Percentiles rank a stretch among this genome's conserved stretches.
Conservation (phyloP, 257 asterid species). For the Agastache rugosa region DNA sequence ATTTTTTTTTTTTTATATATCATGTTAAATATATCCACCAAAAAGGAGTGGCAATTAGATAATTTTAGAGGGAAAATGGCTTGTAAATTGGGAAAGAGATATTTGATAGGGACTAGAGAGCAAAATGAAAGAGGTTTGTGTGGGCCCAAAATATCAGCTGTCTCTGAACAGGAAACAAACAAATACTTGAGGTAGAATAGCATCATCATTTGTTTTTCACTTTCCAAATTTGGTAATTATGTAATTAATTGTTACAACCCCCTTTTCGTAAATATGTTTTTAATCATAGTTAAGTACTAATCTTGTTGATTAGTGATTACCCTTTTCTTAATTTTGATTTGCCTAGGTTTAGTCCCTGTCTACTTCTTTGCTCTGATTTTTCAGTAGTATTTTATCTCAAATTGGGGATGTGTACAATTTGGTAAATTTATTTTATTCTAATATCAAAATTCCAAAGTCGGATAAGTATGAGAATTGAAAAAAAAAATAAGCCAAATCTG, state of each 20-base stretch:
- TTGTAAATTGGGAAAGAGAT: constrained; percentile 42
- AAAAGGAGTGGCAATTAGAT: background rate
- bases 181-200: constrained; percentile 3
- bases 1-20: no score
- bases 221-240: constrained; percentile 24
- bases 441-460: no score
- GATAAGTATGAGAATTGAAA: no score
- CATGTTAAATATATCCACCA: no score
- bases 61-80: background rate
- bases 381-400: background rate
- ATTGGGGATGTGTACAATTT: background rate
- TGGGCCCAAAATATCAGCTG: constrained; percentile 40
- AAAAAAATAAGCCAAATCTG: no score
- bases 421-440: no score
- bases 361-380: background rate
- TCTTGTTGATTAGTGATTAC: background rate
- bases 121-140: background rate
- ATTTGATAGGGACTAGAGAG: constrained; percentile 43
- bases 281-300: background rate
- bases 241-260: background rate
- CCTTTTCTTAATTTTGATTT: constrained; percentile 21
- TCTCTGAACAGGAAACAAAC: constrained; percentile 44
- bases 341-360: constrained; percentile 12
- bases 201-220: constrained; percentile 26
- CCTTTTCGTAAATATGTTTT: background rate